A percentile compares a stretch with the other conserved stretches of the same genome.
Conservation (phyloP, 257 asterid genomes). For the Ocimum tenuiflorum region DNA sequence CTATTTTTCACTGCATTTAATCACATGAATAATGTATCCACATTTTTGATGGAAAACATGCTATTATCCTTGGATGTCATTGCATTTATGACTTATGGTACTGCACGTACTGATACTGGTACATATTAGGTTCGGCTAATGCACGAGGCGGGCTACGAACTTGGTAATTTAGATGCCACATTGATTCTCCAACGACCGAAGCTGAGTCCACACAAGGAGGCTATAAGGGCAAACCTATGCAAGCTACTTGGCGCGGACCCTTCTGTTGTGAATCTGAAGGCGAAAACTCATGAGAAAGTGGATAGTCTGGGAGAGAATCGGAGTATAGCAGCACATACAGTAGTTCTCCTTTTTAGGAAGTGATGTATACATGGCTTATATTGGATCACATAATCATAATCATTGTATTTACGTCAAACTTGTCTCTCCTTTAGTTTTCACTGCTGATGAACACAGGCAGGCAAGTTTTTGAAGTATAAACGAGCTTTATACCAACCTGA, state of each 20-base stretch:
- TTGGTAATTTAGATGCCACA: slow-evolving; percentile 84
- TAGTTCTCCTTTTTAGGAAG: slow-evolving; percentile 76
- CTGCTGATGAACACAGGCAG: background rate
- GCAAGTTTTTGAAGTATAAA: background rate
- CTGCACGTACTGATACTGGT: background rate
- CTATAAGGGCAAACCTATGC: slow-evolving; percentile 66
- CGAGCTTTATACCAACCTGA: background rate
- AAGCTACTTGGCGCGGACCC: slow-evolving; percentile 80
- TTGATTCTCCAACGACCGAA: slow-evolving; percentile 92
- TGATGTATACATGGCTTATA: slow-evolving; percentile 11
- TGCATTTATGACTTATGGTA: background rate
- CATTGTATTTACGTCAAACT: background rate
- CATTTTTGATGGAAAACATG: background rate
- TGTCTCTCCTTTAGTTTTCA: background rate
- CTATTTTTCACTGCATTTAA: background rate
- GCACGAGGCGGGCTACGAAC: slow-evolving; percentile 89
- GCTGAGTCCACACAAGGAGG: slow-evolving; percentile 88
- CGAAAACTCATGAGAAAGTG: slow-evolving; percentile 94
- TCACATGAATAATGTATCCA: background rate
- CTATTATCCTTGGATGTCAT: too few species aligned
- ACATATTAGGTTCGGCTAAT: slow-evolving; percentile 72
- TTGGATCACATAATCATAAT: slow-evolving; percentile 18
- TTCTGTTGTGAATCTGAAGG: slow-evolving; percentile 74
- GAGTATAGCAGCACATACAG: slow-evolving; percentile 93
- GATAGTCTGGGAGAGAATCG: slow-evolving; percentile 97